A percentile compares a stretch with the other conserved stretches of the same genome.
Evolutionary conservation across 345 rosid genomes (phyloP).

Genomic region (Melaleuca alternifolia): DNA sequence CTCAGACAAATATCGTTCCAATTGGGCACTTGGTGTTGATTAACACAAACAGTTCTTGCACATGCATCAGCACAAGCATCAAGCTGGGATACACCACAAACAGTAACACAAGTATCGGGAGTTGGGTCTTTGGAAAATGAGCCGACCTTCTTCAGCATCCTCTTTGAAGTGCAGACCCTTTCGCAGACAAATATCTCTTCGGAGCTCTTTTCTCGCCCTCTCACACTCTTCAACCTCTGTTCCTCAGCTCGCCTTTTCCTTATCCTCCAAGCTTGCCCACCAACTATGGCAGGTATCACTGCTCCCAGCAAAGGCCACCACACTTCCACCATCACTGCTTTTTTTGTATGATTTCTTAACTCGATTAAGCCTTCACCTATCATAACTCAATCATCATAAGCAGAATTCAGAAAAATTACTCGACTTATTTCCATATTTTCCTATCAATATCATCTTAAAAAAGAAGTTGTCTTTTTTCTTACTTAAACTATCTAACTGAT

Average conservation of each 20-base stretch:
- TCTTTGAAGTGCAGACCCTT: conserved; percentile 84
- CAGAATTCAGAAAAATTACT: background rate
- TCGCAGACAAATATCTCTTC: conserved; percentile 85
- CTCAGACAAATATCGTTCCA: conserved; percentile 84
- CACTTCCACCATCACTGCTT: conserved; percentile 52
- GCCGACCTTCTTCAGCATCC: conserved; percentile 80
- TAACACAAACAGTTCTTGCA: conserved; percentile 72
- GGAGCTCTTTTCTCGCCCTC: conserved; percentile 76
- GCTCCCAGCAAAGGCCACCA: conserved; percentile 79
- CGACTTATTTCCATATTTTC: background rate
- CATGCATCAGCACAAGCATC: conserved; percentile 93
- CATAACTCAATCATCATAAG: background rate
- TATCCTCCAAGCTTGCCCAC: conserved; percentile 58
- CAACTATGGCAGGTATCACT: conserved; percentile 61
- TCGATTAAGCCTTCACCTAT: background rate
- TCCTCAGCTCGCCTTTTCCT: conserved; percentile 58
- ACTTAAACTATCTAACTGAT: background rate
- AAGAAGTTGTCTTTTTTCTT: background rate
- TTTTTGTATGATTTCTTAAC: background rate
- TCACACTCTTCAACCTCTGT: conserved; percentile 56
- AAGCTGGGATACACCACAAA: conserved; percentile 81
- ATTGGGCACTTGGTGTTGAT: conserved; percentile 82
- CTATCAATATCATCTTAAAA: background rate
- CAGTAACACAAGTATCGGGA: conserved; percentile 72
- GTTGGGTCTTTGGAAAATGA: conserved; percentile 76